These are phyloP conservation scores for Canna indica DNA, from an alignment of 176 grass and related monocot genomes.

Conservation along the genomic window DNA sequence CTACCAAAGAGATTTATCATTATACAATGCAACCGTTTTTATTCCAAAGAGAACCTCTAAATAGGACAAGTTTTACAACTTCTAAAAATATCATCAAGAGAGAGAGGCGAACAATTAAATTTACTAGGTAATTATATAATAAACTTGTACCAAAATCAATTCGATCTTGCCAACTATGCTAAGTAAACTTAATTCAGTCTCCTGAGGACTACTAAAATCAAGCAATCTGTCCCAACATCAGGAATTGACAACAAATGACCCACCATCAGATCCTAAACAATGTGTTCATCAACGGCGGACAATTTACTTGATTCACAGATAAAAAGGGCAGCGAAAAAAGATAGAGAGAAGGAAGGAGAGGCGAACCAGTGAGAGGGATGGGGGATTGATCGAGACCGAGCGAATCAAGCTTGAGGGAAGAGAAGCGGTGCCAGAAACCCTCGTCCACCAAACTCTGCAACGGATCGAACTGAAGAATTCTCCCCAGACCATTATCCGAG, in stretches of 20 bases:
- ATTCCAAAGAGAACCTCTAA: not conserved
- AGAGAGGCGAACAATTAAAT: too few relatives aligned
- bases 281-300: not conserved
- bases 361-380: conserved; percentile 43
- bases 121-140: too few relatives aligned
- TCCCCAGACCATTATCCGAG: not conserved
- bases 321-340: not conserved
- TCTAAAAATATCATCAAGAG: too few relatives aligned
- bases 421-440: conserved; percentile 50
- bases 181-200: too few relatives aligned
- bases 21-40: not conserved
- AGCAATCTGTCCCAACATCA: not conserved
- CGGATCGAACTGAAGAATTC: conserved; percentile 29
- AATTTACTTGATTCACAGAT: not conserved
- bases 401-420: conserved; percentile 67
- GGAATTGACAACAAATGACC: not conserved
- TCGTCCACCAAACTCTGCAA: conserved; percentile 20
- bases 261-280: not conserved
- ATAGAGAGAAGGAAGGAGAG: not conserved
- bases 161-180: too few relatives aligned
- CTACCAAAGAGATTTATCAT: conserved; percentile 17
- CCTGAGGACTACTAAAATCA: not conserved
- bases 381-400: conserved; percentile 72
- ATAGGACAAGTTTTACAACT: not conserved
- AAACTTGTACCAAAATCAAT: too few relatives aligned